These are phyloP conservation scores for Diaporthe sp. DNA, from an alignment of 2,329 filamentous ascomycete species.

Conservation along the genomic window DNA sequence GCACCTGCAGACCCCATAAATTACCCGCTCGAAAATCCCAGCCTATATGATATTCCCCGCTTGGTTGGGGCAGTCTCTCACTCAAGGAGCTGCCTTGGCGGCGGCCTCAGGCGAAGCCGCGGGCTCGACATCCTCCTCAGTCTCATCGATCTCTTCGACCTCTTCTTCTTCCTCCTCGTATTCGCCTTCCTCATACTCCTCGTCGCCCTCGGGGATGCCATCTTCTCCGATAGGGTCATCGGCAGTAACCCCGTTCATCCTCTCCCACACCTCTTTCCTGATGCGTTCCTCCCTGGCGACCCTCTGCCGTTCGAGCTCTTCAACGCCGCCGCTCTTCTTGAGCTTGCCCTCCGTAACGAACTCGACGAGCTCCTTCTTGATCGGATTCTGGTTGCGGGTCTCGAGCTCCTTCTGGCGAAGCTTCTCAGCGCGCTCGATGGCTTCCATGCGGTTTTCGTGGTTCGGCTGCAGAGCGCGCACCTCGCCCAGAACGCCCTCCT, in stretches of 20 bases:
- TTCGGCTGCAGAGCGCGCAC: slow-evolving; percentile 95
- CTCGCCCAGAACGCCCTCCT: slow-evolving; percentile 92
- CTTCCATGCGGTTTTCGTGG: slow-evolving; percentile 92
- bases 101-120: slow-evolving; percentile 30
- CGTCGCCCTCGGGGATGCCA: slow-evolving; percentile 43
- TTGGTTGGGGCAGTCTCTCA: background rate
- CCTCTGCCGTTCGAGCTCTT: slow-evolving; percentile 90
- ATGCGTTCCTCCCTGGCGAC: slow-evolving; percentile 90
- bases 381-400: slow-evolving; percentile 78
- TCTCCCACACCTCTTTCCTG: slow-evolving; percentile 82
- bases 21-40: slow-evolving; percentile 19
- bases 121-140: slow-evolving; percentile 16
- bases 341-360: slow-evolving; percentile 93
- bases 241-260: slow-evolving; percentile 70
- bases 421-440: slow-evolving; percentile 97
- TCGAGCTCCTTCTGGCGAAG: slow-evolving; percentile 90
- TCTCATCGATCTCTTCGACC: slow-evolving; percentile 16
- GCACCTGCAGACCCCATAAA: slow-evolving; percentile 13
- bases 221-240: slow-evolving; percentile 59
- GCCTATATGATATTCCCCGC: background rate
- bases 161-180: slow-evolving; percentile 27
- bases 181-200: slow-evolving; percentile 32
- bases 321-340: slow-evolving; percentile 95
- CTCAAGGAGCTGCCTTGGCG: slow-evolving; percentile 32
- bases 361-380: slow-evolving; percentile 85